Percentiles rank a stretch among this genome's conserved stretches.
Conservation (phyloP, 73 alveolate species). For the Chromera velia region DNA sequence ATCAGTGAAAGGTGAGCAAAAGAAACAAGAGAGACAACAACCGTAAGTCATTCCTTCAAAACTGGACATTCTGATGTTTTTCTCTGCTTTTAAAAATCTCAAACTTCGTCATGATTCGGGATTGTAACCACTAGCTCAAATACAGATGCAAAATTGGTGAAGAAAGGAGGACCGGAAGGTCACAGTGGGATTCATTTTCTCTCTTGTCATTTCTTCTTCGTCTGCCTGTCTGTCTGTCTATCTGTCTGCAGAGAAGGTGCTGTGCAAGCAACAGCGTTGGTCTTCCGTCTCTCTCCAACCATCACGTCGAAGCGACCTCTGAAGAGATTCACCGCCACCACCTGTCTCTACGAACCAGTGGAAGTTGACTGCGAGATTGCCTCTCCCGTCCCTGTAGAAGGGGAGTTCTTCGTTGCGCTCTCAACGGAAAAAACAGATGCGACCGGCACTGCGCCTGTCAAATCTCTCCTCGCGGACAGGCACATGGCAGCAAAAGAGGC, state of each 20-base stretch:
- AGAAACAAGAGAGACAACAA: too few species aligned
- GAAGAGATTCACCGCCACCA: conserved; percentile 1
- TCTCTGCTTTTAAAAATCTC: too few species aligned
- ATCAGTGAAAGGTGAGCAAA: too few species aligned
- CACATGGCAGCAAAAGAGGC: too few species aligned
- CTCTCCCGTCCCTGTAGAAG: not conserved
- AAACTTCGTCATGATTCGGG: too few species aligned
- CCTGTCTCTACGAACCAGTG: not conserved
- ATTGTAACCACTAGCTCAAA: too few species aligned
- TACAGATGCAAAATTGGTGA: too few species aligned
- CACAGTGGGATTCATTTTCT: not conserved
- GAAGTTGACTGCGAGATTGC: not conserved
- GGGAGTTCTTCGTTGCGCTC: conserved; percentile 34
- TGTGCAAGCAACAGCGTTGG: not conserved
- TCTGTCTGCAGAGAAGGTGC: not conserved
- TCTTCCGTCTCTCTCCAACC: not conserved
- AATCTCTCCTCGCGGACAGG: conserved; percentile 56
- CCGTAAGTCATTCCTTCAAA: too few species aligned
- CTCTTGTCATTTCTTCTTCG: not conserved
- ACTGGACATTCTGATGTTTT: too few species aligned
- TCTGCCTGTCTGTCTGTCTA: not conserved
- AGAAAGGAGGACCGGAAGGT: not conserved
- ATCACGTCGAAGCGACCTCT: not conserved
- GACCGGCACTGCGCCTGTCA: conserved; percentile 24
- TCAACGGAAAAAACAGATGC: not conserved